Conservation (phyloP, 352 stramenopile species). For the Phytophthora syringae region DNA sequence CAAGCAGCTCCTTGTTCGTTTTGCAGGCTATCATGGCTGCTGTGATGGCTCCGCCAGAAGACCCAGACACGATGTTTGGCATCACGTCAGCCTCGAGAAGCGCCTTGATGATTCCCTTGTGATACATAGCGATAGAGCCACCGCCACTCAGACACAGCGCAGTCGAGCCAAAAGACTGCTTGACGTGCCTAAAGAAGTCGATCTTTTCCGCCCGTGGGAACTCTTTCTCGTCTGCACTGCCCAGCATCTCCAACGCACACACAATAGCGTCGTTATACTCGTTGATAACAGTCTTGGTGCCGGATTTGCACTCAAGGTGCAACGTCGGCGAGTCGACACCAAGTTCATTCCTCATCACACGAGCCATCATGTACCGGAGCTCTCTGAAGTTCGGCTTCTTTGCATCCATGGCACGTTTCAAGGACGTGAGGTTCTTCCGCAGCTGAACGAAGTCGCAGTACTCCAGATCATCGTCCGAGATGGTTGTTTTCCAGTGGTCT, state of each 20-base stretch:
- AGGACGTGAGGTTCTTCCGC: slow-evolving; percentile 40
- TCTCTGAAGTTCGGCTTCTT: slow-evolving; percentile 48
- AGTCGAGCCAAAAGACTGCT: slow-evolving; percentile 89
- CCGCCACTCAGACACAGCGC: slow-evolving; percentile 94
- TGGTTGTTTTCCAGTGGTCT: slow-evolving; percentile 61
- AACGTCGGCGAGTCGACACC: slow-evolving; percentile 62
- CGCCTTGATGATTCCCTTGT: slow-evolving; percentile 93
- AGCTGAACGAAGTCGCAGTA: slow-evolving; percentile 73
- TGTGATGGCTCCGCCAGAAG: slow-evolving; percentile 92
- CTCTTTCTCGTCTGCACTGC: slow-evolving; percentile 27
- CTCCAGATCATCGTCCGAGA: slow-evolving; percentile 57
- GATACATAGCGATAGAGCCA: slow-evolving; percentile 94
- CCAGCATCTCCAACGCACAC: slow-evolving; percentile 52
- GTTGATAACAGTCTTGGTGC: slow-evolving; percentile 70
- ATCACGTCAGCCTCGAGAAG: slow-evolving; percentile 89
- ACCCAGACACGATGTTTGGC: slow-evolving; percentile 94
- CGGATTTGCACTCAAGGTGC: slow-evolving; percentile 64
- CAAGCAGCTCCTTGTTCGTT: slow-evolving; percentile 86
- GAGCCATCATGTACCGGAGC: slow-evolving; percentile 69
- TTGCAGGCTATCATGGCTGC: slow-evolving; percentile 89
- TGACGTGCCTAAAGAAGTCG: slow-evolving; percentile 68
- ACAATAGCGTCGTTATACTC: slow-evolving; percentile 57
- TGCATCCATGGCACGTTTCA: slow-evolving; percentile 37
- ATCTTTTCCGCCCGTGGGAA: slow-evolving; percentile 35
- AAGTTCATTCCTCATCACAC: slow-evolving; percentile 72